Base-by-base conservation (phyloP, 768 basidiomycete genomes). In the Termitomyces sp. region DNA sequence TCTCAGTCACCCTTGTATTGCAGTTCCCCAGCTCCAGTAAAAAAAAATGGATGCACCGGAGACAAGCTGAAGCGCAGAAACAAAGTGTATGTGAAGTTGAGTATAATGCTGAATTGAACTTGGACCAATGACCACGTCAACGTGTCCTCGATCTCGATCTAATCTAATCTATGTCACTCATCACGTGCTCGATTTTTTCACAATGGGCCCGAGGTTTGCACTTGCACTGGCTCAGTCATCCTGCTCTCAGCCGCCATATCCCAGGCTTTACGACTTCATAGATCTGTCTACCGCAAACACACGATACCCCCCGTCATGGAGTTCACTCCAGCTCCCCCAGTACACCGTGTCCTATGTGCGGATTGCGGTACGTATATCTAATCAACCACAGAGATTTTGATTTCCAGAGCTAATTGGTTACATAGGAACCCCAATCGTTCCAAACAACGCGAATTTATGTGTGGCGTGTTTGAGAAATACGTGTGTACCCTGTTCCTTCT, bases 371-470 rank as follows among this genome's bases (percentile, higher is more conserved):
- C 63, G 83, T 66, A 3, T 11, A 46, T 55, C 16, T 35, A 42
- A 48, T 57, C 42, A 40, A 44, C 22, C 28, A 58, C 38, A 44
- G 57, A 54, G n/a, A n/a, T n/a, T 44, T n/a, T 7, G n/a, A 22
- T 22, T 35, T 40, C 44, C 40, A 16, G 35, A 59, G 61, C 60
- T 59, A 59, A 55, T 36, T 49, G 24, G 24, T 46, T 16, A 13
- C 36, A 54, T 63, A 92, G 91, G 90, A 63, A 91, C 88, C 40
- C 90, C 90, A 36, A 95, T 95, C 69, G 88, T 90, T 44, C 93
- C 93, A 44, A 94, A 97, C 74, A 92, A 91, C 63, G 94, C 94
- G 44, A 96, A 96, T 78, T 79, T 96, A 40, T 96, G 95, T 67
- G 92, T 95, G 7, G 85, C 84, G 55, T 96, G 95, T 70, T 79